phyloP scores from a whole-genome alignment of 2,329 filamentous ascomycete species.

The Paracorniculantispora psalliotae region DNA sequence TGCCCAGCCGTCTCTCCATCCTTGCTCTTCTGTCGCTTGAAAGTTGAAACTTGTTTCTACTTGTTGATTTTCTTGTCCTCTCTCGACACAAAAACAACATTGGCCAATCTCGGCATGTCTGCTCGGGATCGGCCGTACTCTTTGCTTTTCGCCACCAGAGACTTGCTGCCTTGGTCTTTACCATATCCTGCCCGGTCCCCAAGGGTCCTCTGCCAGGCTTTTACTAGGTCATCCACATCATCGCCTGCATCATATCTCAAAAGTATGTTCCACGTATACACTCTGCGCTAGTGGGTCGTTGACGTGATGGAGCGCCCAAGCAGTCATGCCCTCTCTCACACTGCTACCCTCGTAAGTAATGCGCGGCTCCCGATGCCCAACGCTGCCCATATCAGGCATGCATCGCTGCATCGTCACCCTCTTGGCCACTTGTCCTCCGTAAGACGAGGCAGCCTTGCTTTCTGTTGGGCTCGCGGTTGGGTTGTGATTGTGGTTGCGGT shows the following conservation, averaged over 20 bases:
- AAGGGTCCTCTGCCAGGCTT: not conserved
- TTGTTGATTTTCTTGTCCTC: not conserved
- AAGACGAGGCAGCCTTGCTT: not conserved
- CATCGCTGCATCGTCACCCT: not conserved
- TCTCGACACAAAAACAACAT: not conserved
- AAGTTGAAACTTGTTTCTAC: not conserved
- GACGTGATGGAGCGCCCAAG: conserved; percentile 1
- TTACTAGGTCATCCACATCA: not conserved
- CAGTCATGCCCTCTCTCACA: not conserved
- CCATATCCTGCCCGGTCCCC: not conserved
- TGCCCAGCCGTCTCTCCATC: not conserved
- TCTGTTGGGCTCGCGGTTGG: not conserved
- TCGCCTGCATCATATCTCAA: not conserved
- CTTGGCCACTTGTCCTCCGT: not conserved
- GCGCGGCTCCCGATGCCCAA: conserved; percentile 6
- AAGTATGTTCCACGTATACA: not conserved
- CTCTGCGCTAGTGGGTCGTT: conserved; percentile 6
- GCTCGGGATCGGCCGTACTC: not conserved
- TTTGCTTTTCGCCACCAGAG: conserved; percentile 2
- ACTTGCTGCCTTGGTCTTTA: not conserved
- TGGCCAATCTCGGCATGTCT: not conserved
- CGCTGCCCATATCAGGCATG: not conserved
- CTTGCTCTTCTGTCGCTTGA: not conserved
- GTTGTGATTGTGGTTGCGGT: not conserved
- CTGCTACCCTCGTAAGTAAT: not conserved